These are phyloP conservation scores for Chamaenerion angustifolium DNA, from an alignment of 345 rosid genomes.

Conservation along the genomic window DNA sequence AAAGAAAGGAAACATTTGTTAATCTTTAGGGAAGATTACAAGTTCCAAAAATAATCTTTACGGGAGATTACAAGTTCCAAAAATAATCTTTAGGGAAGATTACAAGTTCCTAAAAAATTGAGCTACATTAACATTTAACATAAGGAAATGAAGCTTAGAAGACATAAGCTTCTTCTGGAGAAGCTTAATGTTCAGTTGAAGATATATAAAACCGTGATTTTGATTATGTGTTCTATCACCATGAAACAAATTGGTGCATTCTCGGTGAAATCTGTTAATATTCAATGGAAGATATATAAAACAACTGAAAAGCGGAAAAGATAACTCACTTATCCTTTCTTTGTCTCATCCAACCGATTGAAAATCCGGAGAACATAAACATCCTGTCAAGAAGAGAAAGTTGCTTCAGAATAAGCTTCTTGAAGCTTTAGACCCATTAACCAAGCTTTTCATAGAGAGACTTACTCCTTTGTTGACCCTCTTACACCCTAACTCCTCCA, in stretches of 20 bases:
- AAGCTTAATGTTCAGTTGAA: too few relatives aligned
- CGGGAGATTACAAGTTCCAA: neutral
- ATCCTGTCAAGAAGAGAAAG: constrained; percentile 39
- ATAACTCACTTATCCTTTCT: constrained; percentile 82
- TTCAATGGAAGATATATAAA: neutral
- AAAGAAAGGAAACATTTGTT: constrained; percentile 10
- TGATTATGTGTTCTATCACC: too few relatives aligned
- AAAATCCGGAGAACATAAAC: constrained; percentile 60
- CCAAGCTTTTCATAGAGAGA: neutral
- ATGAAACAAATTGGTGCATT: too few relatives aligned
- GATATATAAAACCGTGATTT: too few relatives aligned
- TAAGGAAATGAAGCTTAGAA: too few relatives aligned
- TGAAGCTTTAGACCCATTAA: neutral
- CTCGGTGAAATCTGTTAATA: too few relatives aligned
- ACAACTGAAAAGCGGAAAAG: constrained; percentile 3
- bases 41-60: too few relatives aligned
- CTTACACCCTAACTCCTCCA: constrained; percentile 80
- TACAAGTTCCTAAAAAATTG: neutral
- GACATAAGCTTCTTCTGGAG: too few relatives aligned
- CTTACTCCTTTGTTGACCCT: constrained; percentile 52
- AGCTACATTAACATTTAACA: too few relatives aligned
- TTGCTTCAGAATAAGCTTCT: neutral
- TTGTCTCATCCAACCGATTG: constrained; percentile 65
- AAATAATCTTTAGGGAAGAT: neutral
- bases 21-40: constrained; percentile 3